Evolutionary conservation across 257 asterid species (phyloP).

Genomic region (Solanum pinnatisectum): DNA sequence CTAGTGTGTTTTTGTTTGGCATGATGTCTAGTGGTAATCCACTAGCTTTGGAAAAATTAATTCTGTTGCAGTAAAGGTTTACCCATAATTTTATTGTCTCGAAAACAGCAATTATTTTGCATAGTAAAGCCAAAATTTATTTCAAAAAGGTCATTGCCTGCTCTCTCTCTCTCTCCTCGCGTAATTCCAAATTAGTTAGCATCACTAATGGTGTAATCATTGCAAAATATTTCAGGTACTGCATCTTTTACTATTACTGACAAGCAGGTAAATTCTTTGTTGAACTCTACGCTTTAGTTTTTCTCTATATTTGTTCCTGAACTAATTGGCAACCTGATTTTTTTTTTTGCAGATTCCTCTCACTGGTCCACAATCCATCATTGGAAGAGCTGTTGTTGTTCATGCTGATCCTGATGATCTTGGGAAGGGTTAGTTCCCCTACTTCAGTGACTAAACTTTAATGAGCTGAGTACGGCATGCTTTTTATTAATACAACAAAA

Average conservation of each 20-base stretch:
- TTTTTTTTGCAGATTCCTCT: slow-evolving; percentile 57
- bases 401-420: slow-evolving; percentile 98
- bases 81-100: neutral
- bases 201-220: neutral
- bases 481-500: neutral
- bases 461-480: neutral
- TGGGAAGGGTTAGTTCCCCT: slow-evolving; percentile 62
- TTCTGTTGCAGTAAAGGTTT: neutral
- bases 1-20: neutral
- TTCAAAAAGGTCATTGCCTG: neutral
- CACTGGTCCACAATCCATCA: slow-evolving; percentile 63
- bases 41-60: neutral
- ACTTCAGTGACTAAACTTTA: neutral
- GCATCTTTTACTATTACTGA: slow-evolving; percentile 60
- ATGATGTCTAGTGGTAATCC: neutral
- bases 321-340: neutral
- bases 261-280: slow-evolving; percentile 42
- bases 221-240: slow-evolving; percentile 39
- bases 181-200: neutral
- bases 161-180: neutral
- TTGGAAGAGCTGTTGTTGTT: slow-evolving; percentile 99
- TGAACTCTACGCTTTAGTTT: neutral
- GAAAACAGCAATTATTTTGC: neutral
- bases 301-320: neutral
- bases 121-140: neutral